Evolutionary conservation across 2,329 filamentous ascomycete genomes (phyloP).

Genomic region (Penicillium sp.): DNA sequence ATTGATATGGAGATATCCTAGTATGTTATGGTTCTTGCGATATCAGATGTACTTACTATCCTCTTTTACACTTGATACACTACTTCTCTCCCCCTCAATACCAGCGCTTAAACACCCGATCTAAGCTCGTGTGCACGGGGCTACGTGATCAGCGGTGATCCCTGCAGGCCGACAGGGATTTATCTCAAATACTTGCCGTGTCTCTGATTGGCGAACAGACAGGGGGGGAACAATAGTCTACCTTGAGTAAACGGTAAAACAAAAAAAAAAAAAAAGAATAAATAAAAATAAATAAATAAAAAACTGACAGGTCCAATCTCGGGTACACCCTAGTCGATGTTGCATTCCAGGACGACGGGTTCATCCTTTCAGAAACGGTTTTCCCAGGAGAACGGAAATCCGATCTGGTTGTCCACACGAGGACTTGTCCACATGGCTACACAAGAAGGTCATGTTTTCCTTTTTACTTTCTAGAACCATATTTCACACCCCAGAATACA

Average conservation of each 20-base stretch:
- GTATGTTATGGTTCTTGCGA: neutral
- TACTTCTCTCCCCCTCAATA: neutral
- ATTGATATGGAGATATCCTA: neutral
- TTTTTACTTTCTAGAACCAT: neutral
- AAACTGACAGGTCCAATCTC: slow-evolving; percentile 25
- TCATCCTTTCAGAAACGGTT: slow-evolving; percentile 23
- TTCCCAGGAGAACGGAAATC: slow-evolving; percentile 21
- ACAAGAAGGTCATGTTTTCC: neutral
- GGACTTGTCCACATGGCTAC: slow-evolving; percentile 22
- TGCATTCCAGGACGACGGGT: slow-evolving; percentile 26
- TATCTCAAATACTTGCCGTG: slow-evolving; percentile 37
- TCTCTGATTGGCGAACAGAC: slow-evolving; percentile 28
- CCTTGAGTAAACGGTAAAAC: neutral
- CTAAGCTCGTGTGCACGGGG: slow-evolving; percentile 18
- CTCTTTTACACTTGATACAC: neutral
- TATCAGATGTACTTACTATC: neutral
- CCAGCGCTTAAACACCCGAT: slow-evolving; percentile 13
- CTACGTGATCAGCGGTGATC: slow-evolving; percentile 27
- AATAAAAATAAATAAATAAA: slow-evolving; percentile 1
- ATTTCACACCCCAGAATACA: neutral
- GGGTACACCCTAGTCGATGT: slow-evolving; percentile 26
- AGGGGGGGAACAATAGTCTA: slow-evolving; percentile 16
- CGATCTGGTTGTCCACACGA: slow-evolving; percentile 25
- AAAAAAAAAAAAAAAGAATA: too few relatives aligned
- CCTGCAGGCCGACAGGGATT: slow-evolving; percentile 29